phyloP scores from a whole-genome alignment of 306 rosid genomes.

The Quillaja saponaria region DNA sequence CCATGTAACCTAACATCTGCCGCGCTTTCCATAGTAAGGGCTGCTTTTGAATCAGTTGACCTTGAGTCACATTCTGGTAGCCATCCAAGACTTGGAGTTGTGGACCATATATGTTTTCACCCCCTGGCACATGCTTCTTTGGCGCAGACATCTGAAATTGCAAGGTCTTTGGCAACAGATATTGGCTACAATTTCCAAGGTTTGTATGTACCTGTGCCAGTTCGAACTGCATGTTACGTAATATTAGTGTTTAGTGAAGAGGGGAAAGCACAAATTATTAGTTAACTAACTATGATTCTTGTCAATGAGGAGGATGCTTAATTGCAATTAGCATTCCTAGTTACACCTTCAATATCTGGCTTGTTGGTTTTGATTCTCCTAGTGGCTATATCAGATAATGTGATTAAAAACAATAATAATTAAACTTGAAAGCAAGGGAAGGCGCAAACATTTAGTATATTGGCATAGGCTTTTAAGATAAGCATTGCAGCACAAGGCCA shows the following conservation, averaged over 20 bases:
- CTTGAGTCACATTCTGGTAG: conserved; percentile 68
- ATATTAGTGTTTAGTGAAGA: conserved; percentile 4
- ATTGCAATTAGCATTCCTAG: not conserved
- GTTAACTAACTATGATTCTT: not conserved
- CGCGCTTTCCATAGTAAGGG: conserved; percentile 70
- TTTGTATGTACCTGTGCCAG: conserved; percentile 33
- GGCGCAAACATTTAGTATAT: too few relatives aligned
- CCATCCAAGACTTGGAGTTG: conserved; percentile 90
- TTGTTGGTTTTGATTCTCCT: not conserved
- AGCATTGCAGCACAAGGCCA: too few relatives aligned
- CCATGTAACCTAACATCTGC: conserved; percentile 62
- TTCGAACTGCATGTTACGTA: not conserved
- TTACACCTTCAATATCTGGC: not conserved
- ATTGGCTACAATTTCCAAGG: conserved; percentile 74
- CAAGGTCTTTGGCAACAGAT: conserved; percentile 56
- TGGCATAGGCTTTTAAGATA: too few relatives aligned
- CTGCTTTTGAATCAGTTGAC: conserved; percentile 67
- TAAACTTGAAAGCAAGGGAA: too few relatives aligned
- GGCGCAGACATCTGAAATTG: conserved; percentile 60
- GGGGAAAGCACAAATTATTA: not conserved
- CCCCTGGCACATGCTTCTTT: conserved; percentile 67
- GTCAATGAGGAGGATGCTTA: not conserved
- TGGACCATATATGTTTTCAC: conserved; percentile 87
- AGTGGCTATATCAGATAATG: too few relatives aligned
- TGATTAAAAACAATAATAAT: too few relatives aligned